These are phyloP conservation scores for Cryptococcus hybrid DNA, from an alignment of 1,284 basidiomycete genomes.

Conservation along the genomic window DNA sequence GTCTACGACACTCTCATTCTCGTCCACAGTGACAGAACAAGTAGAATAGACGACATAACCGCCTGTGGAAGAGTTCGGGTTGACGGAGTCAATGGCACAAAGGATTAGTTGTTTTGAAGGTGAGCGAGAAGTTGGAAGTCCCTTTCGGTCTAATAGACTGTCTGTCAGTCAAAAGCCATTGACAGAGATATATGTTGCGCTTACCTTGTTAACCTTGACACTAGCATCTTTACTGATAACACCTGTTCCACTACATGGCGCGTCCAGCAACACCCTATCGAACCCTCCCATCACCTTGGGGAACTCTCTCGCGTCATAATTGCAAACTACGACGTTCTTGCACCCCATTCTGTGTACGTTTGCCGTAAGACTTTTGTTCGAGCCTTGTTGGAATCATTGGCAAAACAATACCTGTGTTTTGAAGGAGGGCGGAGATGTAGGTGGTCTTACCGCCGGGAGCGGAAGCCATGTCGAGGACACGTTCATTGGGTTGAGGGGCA, in stretches of 20 bases:
- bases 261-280: constrained; percentile 92
- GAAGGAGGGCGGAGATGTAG: constrained; percentile 91
- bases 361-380: constrained; percentile 91
- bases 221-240: constrained; percentile 97
- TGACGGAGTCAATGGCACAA: constrained; percentile 96
- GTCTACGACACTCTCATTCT: constrained; percentile 97
- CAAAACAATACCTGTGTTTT: constrained; percentile 97
- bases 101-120: constrained; percentile 96
- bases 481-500: constrained; percentile 86
- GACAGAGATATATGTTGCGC: constrained; percentile 15
- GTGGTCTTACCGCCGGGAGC: constrained; percentile 98
- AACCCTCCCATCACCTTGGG: constrained; percentile 99
- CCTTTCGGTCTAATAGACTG: constrained; percentile 69
- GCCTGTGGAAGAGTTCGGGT: constrained; percentile 83
- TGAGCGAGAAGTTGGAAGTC: constrained; percentile 95
- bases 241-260: constrained; percentile 96
- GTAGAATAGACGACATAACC: constrained; percentile 98
- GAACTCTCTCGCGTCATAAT: constrained; percentile 96
- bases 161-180: constrained; percentile 1
- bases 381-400: constrained; percentile 94
- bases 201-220: constrained; percentile 97
- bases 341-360: constrained; percentile 97
- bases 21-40: constrained; percentile 96
- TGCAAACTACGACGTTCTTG: constrained; percentile 97
- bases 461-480: constrained; percentile 97